These are phyloP conservation scores for Sporothrix protearum DNA, from an alignment of 2,329 filamentous ascomycete genomes.

Conservation along the genomic window DNA sequence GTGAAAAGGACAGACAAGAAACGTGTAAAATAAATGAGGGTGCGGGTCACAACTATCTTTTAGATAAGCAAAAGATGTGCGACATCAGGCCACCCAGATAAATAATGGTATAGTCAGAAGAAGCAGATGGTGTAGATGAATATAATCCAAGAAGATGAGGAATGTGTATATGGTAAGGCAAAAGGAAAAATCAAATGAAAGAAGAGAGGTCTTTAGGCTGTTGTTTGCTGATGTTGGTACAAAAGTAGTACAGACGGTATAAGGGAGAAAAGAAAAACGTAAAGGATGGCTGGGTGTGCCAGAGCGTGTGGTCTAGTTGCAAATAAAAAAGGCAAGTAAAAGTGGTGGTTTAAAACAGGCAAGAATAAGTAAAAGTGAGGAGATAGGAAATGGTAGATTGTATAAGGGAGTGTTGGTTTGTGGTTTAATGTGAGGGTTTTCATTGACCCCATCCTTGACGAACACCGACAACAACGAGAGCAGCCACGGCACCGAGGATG, in stretches of 20 bases:
- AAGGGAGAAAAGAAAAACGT: background rate
- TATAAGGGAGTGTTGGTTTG: background rate
- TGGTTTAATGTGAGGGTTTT: background rate
- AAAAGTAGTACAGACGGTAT: slow-evolving; percentile 16
- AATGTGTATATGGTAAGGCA: background rate
- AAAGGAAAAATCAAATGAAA: slow-evolving; percentile 24
- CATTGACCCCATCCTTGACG: slow-evolving; percentile 45
- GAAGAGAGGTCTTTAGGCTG: slow-evolving; percentile 13
- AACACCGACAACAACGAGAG: slow-evolving; percentile 52
- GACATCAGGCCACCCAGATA: background rate
- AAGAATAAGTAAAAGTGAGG: background rate
- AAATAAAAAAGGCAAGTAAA: slow-evolving; percentile 7
- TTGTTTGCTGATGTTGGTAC: slow-evolving; percentile 24
- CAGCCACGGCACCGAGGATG: slow-evolving; percentile 51
- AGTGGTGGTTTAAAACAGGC: background rate
- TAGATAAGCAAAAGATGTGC: background rate
- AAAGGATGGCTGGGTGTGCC: background rate
- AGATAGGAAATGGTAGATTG: background rate
- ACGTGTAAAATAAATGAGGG: background rate
- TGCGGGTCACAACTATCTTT: background rate
- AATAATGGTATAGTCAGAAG: background rate
- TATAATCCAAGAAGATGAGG: background rate
- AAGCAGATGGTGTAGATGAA: background rate
- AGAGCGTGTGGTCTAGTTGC: slow-evolving; percentile 11
- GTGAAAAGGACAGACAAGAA: slow-evolving; percentile 18